These are phyloP conservation scores for Quercus phellos DNA, from an alignment of 331 rosid genomes.

Conservation along the genomic window DNA sequence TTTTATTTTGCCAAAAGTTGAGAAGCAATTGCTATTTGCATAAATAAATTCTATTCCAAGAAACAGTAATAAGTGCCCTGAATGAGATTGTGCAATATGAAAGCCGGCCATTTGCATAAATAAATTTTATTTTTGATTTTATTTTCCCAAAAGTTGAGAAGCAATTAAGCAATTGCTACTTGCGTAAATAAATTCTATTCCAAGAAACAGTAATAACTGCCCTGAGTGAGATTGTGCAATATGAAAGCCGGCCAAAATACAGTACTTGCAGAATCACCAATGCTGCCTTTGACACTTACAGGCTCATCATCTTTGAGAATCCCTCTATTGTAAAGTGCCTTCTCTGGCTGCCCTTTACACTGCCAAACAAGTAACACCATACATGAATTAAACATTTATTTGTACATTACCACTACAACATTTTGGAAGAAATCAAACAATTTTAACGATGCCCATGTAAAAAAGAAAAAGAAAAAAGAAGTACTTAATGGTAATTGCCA, in stretches of 20 bases:
- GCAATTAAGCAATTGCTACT: neutral
- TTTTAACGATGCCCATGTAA: no score
- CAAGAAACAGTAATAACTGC: slow-evolving; percentile 57
- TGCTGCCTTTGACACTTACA: neutral
- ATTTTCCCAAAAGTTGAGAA: neutral
- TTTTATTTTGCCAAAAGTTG: no score
- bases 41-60: no score
- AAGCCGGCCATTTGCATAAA: neutral
- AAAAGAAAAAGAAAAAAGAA: no score
- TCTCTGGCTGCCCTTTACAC: slow-evolving; percentile 55
- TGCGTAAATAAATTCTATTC: slow-evolving; percentile 23
- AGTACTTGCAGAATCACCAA: neutral
- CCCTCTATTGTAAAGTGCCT: slow-evolving; percentile 67
- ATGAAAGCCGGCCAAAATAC: slow-evolving; percentile 39
- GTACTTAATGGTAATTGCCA: neutral
- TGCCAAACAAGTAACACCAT: slow-evolving; percentile 6
- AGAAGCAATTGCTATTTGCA: no score
- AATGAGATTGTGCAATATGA: no score
- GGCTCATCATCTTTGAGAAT: slow-evolving; percentile 17
- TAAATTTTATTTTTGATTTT: no score
- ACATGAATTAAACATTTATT: no score
- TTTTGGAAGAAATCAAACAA: no score
- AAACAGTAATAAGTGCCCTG: no score
- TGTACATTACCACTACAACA: no score
- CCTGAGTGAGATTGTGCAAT: slow-evolving; percentile 45